These are phyloP conservation scores for Volutella citrinella DNA, from an alignment of 2,329 filamentous ascomycete genomes.

Conservation along the genomic window DNA sequence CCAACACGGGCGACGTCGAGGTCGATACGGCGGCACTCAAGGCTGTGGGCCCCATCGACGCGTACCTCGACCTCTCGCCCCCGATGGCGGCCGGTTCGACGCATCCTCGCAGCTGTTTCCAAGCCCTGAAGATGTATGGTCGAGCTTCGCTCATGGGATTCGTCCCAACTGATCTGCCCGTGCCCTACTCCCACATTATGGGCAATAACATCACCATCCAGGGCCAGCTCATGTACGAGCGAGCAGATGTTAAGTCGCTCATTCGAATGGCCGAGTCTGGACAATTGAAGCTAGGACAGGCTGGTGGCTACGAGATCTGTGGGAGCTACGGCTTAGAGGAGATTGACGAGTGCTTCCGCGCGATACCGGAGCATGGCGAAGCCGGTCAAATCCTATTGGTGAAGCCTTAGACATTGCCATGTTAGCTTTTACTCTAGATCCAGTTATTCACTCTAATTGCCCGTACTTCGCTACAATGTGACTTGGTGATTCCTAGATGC, in stretches of 20 bases:
- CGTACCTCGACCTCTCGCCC: slow-evolving; percentile 45
- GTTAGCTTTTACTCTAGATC: no score
- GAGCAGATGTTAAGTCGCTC: slow-evolving; percentile 11
- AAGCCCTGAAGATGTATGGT: slow-evolving; percentile 29
- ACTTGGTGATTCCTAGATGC: no score
- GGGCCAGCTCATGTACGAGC: slow-evolving; percentile 40
- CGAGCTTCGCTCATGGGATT: slow-evolving; percentile 25
- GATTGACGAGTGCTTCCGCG: slow-evolving; percentile 14
- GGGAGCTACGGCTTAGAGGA: slow-evolving; percentile 12
- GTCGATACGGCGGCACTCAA: slow-evolving; percentile 36
- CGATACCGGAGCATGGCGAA: slow-evolving; percentile 9
- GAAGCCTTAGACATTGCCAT: no score
- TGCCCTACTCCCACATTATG: slow-evolving; percentile 19
- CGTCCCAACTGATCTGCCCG: slow-evolving; percentile 24
- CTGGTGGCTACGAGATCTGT: slow-evolving; percentile 12
- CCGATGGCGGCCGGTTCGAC: slow-evolving; percentile 31
- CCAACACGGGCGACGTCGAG: slow-evolving; percentile 37
- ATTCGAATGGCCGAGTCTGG: slow-evolving; percentile 14
- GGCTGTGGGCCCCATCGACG: slow-evolving; percentile 32
- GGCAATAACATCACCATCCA: slow-evolving; percentile 32
- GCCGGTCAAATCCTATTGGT: no score
- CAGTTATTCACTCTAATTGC: no score
- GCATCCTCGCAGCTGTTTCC: slow-evolving; percentile 37
- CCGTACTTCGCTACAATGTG: no score
- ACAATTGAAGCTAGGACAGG: slow-evolving; percentile 11